Conservation (phyloP, 2,329 filamentous ascomycete genomes). For the Leptosphaerulina australis region DNA sequence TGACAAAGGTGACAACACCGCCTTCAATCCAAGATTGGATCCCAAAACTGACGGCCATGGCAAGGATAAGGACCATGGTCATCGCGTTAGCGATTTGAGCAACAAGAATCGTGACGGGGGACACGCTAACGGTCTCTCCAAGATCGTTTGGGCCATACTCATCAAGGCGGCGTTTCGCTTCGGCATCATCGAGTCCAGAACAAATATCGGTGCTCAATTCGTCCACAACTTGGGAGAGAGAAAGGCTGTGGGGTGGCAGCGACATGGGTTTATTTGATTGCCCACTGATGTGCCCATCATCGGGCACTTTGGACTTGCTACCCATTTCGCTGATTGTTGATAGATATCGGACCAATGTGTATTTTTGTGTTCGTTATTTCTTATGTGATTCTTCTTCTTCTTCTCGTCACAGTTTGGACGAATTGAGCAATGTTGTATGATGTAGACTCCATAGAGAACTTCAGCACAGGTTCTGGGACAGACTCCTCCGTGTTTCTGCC, state of each 20-base stretch:
- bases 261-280: slow-evolving; percentile 60
- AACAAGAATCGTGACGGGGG: slow-evolving; percentile 73
- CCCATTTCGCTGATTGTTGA: slow-evolving; percentile 24
- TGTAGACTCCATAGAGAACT: slow-evolving; percentile 33
- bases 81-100: slow-evolving; percentile 79
- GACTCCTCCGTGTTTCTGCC: slow-evolving; percentile 37
- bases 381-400: slow-evolving; percentile 24
- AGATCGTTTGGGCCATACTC: slow-evolving; percentile 73
- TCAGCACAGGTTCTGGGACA: slow-evolving; percentile 38
- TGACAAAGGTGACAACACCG: slow-evolving; percentile 55
- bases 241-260: slow-evolving; percentile 66
- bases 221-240: slow-evolving; percentile 57
- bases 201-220: slow-evolving; percentile 68
- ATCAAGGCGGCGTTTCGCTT: slow-evolving; percentile 64
- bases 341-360: background rate
- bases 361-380: background rate
- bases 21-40: slow-evolving; percentile 57
- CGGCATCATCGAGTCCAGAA: slow-evolving; percentile 65
- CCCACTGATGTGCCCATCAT: slow-evolving; percentile 45
- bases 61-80: slow-evolving; percentile 67
- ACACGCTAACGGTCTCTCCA: slow-evolving; percentile 69
- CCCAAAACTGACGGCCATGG: slow-evolving; percentile 57
- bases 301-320: slow-evolving; percentile 25
- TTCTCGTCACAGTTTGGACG: slow-evolving; percentile 34
- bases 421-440: slow-evolving; percentile 27